Conservation (phyloP, 306 rosid genomes). For the Benincasa hispida region DNA sequence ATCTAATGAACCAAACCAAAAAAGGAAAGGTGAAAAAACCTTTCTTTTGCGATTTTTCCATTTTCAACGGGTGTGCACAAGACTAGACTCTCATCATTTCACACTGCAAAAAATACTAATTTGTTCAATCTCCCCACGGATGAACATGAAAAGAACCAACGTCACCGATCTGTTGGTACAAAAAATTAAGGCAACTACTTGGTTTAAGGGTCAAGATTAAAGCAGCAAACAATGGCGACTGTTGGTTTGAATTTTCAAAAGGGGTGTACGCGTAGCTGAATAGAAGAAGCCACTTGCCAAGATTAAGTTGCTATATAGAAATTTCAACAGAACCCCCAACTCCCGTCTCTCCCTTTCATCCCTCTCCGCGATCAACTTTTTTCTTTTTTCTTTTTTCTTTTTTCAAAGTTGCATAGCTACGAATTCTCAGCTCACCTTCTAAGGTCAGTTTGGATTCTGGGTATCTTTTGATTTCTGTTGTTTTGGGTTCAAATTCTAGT, state of each 20-base stretch:
- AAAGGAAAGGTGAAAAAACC: too few species aligned
- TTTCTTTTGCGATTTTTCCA: background rate
- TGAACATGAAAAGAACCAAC: background rate
- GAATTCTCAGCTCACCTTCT: background rate
- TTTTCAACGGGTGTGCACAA: background rate
- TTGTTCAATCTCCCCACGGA: background rate
- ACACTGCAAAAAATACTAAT: background rate
- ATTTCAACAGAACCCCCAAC: background rate
- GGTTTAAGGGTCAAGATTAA: background rate
- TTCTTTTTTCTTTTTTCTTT: background rate
- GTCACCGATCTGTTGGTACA: background rate
- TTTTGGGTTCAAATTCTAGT: background rate
- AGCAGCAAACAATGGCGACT: background rate
- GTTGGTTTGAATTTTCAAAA: background rate
- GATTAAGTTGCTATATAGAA: background rate
- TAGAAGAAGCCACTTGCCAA: background rate
- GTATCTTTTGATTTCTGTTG: background rate
- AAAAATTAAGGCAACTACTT: background rate
- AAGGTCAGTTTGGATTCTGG: conserved; percentile 30
- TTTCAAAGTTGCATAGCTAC: background rate
- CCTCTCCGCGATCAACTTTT: too few species aligned
- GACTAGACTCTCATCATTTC: background rate
- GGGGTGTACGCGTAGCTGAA: background rate
- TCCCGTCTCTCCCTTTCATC: background rate
- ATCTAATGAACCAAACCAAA: too few species aligned